Percentiles rank a stretch among this genome's conserved stretches.
phyloP scores from a whole-genome alignment of 768 basidiomycete species.

The Boletus tylopilopsis region DNA sequence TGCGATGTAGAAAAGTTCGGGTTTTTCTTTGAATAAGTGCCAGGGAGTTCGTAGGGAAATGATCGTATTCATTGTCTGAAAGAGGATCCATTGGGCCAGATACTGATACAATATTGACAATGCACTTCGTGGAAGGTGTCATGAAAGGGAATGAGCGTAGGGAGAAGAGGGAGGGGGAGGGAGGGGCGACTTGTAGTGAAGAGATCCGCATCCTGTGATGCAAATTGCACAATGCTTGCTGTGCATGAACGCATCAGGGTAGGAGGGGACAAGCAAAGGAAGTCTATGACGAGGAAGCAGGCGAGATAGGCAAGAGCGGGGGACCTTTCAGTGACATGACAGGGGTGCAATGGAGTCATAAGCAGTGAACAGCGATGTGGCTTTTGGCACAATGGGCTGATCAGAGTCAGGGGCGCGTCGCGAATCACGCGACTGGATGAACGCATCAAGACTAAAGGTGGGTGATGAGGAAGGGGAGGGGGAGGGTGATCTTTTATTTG shows the following conservation, averaged over 20 bases:
- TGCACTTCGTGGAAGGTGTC: constrained; percentile 52
- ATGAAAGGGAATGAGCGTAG: constrained; percentile 56
- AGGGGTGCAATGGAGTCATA: constrained; percentile 32
- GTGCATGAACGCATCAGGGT: constrained; percentile 38
- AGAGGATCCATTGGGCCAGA: constrained; percentile 71
- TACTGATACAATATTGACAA: constrained; percentile 76
- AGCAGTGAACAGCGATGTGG: constrained; percentile 22
- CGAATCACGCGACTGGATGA: constrained; percentile 56
- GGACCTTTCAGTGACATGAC: constrained; percentile 30
- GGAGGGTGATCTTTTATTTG: constrained; percentile 49
- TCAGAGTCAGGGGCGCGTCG: constrained; percentile 35
- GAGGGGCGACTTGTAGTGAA: constrained; percentile 50
- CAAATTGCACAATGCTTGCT: constrained; percentile 28
- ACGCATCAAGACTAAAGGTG: constrained; percentile 44
- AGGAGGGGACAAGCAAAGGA: constrained; percentile 36
- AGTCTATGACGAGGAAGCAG: constrained; percentile 9
- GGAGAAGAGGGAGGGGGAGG: constrained; percentile 64
- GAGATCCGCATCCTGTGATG: constrained; percentile 37
- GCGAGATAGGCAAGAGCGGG: background rate
- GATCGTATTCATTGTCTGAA: constrained; percentile 61
- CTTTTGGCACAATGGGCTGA: constrained; percentile 24
- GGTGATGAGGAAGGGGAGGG: constrained; percentile 55
- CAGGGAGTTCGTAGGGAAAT: constrained; percentile 77
- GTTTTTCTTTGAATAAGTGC: constrained; percentile 81
- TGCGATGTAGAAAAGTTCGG: constrained; percentile 88